A percentile compares a stretch with the other conserved stretches of the same genome.
phyloP scores from a whole-genome alignment of 1,284 basidiomycete genomes.

The Leccinum proliferum region DNA sequence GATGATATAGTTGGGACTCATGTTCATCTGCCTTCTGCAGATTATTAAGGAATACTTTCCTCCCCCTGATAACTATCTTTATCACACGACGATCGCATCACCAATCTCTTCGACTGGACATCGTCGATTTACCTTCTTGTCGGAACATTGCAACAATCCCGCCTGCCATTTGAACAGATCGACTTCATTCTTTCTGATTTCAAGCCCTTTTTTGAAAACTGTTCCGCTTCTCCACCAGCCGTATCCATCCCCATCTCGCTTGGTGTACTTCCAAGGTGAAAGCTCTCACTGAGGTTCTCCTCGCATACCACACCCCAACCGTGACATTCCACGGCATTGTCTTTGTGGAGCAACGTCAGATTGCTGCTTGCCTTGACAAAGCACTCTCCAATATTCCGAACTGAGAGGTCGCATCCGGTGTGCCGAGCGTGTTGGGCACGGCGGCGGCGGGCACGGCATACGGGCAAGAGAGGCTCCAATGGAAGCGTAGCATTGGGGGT shows the following conservation, averaged over 20 bases:
- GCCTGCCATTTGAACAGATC: slow-evolving; percentile 38
- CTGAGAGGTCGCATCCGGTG: slow-evolving; percentile 54
- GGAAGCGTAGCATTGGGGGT: slow-evolving; percentile 10
- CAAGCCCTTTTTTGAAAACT: slow-evolving; percentile 43
- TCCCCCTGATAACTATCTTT: slow-evolving; percentile 46
- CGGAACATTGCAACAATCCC: slow-evolving; percentile 24
- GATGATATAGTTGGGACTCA: background rate
- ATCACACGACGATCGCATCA: slow-evolving; percentile 27
- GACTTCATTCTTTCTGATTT: slow-evolving; percentile 48
- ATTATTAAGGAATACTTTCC: slow-evolving; percentile 51
- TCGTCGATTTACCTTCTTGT: slow-evolving; percentile 17
- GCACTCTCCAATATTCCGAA: slow-evolving; percentile 56
- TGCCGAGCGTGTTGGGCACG: slow-evolving; percentile 68
- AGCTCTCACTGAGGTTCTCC: slow-evolving; percentile 54
- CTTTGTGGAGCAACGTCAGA: slow-evolving; percentile 79
- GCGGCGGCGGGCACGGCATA: slow-evolving; percentile 39
- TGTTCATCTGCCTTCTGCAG: slow-evolving; percentile 31
- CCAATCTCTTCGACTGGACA: slow-evolving; percentile 19
- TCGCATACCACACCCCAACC: slow-evolving; percentile 43
- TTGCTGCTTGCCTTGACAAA: slow-evolving; percentile 64
- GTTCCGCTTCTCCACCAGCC: slow-evolving; percentile 18
- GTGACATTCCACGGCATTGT: slow-evolving; percentile 69
- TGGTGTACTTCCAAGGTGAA: slow-evolving; percentile 74
- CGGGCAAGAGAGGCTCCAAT: slow-evolving; percentile 20
- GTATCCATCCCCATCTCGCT: slow-evolving; percentile 40